These are phyloP conservation scores for Trichothecium roseum DNA, from an alignment of 2,329 filamentous ascomycete species.

Conservation along the genomic window DNA sequence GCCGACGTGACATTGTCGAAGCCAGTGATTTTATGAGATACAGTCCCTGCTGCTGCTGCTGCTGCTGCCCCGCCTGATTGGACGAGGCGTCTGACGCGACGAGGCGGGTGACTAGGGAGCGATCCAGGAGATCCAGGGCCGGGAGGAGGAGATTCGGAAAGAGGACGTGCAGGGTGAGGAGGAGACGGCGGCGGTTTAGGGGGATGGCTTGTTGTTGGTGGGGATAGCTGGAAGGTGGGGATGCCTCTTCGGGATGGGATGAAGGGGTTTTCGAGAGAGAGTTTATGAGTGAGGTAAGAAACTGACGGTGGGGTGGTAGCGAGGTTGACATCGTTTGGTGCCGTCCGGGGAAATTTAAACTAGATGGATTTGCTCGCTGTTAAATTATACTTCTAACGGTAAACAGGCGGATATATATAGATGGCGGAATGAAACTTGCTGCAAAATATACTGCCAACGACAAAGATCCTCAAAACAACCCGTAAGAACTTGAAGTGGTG, in stretches of 20 bases:
- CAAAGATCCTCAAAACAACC: too few species aligned
- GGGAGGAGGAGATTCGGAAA: constrained; percentile 75
- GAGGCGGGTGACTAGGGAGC: constrained; percentile 55
- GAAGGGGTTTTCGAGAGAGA: constrained; percentile 18
- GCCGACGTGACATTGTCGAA: constrained; percentile 13
- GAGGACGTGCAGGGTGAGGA: constrained; percentile 76
- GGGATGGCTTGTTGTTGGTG: constrained; percentile 10
- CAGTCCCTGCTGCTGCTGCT: constrained; percentile 25
- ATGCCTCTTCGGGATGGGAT: constrained; percentile 14
- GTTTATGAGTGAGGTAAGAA: constrained; percentile 39
- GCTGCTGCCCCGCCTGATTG: neutral
- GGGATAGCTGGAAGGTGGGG: constrained; percentile 2
- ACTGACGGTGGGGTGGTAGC: constrained; percentile 23
- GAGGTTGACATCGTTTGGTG: too few species aligned
- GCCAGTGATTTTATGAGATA: constrained; percentile 54
- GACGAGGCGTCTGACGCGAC: constrained; percentile 1
- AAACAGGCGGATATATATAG: too few species aligned
- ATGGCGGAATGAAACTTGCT: too few species aligned
- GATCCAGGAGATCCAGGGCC: constrained; percentile 79
- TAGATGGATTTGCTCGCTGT: too few species aligned
- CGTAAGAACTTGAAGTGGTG: too few species aligned
- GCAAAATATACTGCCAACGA: too few species aligned
- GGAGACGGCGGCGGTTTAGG: constrained; percentile 35
- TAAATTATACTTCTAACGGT: too few species aligned
- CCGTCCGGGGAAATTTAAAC: too few species aligned